Evolutionary conservation across 768 basidiomycete genomes (phyloP), one percentile per base, ranked within the genome.

Genomic region (Clitopilus hobsonii): DNA sequence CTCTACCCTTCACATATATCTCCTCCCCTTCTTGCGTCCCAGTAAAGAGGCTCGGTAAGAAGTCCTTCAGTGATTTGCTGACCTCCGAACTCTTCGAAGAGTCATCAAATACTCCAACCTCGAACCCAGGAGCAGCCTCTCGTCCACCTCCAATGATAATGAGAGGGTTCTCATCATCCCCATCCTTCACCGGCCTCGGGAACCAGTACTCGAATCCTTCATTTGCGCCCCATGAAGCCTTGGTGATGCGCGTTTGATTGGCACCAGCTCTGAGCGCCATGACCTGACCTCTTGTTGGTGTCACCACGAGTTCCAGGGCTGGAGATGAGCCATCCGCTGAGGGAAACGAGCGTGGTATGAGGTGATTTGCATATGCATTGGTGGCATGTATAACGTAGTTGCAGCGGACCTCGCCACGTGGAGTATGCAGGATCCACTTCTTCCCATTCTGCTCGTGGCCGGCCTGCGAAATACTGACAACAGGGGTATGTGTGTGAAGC

Each of bases 371-470:
- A 57, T 95, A 94, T 0, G 75, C 94, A 61, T 97, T 97, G 8
- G 91, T 94, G 0, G 91, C 91, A 64, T 94, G 91, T 3, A 97
- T 72, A 41, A 96, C 80, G 56, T 85, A 83, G 18, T 74, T 68
- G 58, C 88, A 85, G 3, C 65, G 38, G 20, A 93, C 66, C 1
- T 63, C 59, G 1, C 94, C 92, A n/a, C 91, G 80, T 0, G 84
- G 78, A 0, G 92, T 94, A 3, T 65, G 59, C 11, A 89, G 66
- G 0, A 63, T 63, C 86, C 86, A 90, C 2, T 73, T 71, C 11
- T 72, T 45, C 27, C 49, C 59, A 36, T 25, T 38, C 38, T 4
- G 49, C 3, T 36, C 28, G 29, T 14, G 7, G 27, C 48, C 16
- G 6, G 53, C 32, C 10, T 63, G 55, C 25, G 61, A 51, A 32